Evolutionary conservation across 345 rosid species (phyloP).

Genomic region (Eucalyptus cloeziana): DNA sequence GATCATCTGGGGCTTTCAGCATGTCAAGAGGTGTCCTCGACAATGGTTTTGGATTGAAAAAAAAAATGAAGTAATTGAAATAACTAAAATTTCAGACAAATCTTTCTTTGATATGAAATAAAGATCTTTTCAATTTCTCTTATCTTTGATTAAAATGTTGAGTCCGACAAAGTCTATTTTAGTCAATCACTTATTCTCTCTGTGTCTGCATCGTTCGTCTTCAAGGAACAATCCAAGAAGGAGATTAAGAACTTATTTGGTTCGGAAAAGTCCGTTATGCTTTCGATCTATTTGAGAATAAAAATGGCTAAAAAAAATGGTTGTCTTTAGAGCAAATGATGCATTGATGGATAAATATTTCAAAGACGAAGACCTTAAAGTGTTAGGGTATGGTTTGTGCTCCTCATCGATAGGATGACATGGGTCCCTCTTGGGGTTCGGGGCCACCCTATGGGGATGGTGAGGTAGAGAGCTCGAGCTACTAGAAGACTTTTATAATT

Average conservation of each 20-base stretch:
- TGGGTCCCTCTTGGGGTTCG: background rate
- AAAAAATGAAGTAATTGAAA: background rate
- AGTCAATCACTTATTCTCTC: background rate
- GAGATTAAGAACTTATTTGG: background rate
- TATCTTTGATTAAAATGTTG: background rate
- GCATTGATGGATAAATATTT: background rate
- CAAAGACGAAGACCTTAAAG: background rate
- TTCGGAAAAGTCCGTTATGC: background rate
- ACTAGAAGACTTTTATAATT: background rate
- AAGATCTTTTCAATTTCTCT: background rate
- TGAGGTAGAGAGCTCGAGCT: too few species aligned
- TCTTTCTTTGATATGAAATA: background rate
- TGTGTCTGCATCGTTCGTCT: background rate
- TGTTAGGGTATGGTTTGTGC: background rate
- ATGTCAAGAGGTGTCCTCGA: background rate
- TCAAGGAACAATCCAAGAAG: background rate
- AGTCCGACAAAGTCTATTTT: background rate
- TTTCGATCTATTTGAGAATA: background rate
- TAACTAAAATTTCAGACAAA: background rate
- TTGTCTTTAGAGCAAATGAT: background rate
- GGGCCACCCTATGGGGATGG: too few species aligned
- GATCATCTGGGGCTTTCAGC: background rate
- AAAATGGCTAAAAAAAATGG: background rate
- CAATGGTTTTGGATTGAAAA: background rate
- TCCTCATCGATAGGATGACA: background rate